Percentiles rank a stretch among this genome's conserved stretches.
These are phyloP conservation scores for Crucibulum laeve DNA, from an alignment of 768 basidiomycete genomes.

Conservation along the genomic window DNA sequence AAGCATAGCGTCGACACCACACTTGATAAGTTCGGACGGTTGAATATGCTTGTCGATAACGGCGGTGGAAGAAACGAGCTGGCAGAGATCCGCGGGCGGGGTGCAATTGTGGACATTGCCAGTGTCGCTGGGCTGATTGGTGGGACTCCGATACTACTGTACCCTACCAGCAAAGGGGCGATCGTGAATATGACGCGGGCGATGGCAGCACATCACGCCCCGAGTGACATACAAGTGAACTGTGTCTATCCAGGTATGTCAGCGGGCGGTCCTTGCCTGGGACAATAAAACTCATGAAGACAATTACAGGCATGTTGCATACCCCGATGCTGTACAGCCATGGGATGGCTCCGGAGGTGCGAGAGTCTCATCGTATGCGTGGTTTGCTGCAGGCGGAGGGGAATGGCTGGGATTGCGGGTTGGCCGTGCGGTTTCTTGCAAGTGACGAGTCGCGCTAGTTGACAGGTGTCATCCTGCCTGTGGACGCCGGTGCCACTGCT, in stretches of 20 bases:
- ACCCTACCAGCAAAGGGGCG: slow-evolving; percentile 39
- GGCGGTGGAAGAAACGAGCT: slow-evolving; percentile 30
- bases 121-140: slow-evolving; percentile 33
- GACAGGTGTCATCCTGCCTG: slow-evolving; percentile 33
- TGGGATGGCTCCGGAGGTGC: slow-evolving; percentile 29
- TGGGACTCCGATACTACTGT: slow-evolving; percentile 33
- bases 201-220: slow-evolving; percentile 39
- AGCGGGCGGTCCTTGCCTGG: too few relatives aligned
- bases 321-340: slow-evolving; percentile 36
- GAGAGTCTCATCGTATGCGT: slow-evolving; percentile 28
- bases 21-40: slow-evolving; percentile 28
- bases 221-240: slow-evolving; percentile 34
- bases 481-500: slow-evolving; percentile 37
- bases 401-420: slow-evolving; percentile 38
- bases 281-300: too few relatives aligned
- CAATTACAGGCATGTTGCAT: slow-evolving; percentile 29
- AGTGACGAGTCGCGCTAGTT: slow-evolving; percentile 41
- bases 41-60: slow-evolving; percentile 39
- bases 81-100: slow-evolving; percentile 25
- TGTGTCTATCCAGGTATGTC: slow-evolving; percentile 33
- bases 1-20: slow-evolving; percentile 29
- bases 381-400: slow-evolving; percentile 37
- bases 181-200: slow-evolving; percentile 39
- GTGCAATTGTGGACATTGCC: slow-evolving; percentile 36
- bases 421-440: slow-evolving; percentile 33